Evolutionary conservation across 768 basidiomycete genomes (phyloP).

Genomic region (Royoungia palumana): DNA sequence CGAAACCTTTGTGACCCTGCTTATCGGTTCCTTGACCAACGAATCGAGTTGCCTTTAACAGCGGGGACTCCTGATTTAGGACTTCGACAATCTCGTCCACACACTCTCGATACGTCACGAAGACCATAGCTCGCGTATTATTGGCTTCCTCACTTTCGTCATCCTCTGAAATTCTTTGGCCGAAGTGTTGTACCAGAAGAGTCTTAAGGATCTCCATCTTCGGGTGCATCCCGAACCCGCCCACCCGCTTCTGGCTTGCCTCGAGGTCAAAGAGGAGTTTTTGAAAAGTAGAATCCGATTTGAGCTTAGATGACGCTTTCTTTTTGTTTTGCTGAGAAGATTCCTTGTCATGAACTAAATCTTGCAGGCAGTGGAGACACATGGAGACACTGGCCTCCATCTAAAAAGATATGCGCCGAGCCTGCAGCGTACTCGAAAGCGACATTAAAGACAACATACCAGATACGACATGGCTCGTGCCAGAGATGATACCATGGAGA

Average conservation of each 20-base stretch:
- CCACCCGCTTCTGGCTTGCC: slow-evolving; percentile 40
- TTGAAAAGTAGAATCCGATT: slow-evolving; percentile 57
- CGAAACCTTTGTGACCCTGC: slow-evolving; percentile 81
- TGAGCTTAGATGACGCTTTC: slow-evolving; percentile 41
- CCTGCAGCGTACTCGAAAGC: not conserved
- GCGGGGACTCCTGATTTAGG: slow-evolving; percentile 69
- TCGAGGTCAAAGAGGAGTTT: slow-evolving; percentile 68
- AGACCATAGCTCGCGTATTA: slow-evolving; percentile 85
- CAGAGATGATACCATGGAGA: slow-evolving; percentile 54
- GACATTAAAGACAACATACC: slow-evolving; percentile 41
- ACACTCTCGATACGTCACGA: slow-evolving; percentile 84
- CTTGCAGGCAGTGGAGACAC: slow-evolving; percentile 66
- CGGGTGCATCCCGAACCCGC: slow-evolving; percentile 70
- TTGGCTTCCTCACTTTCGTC: slow-evolving; percentile 29
- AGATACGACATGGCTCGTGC: slow-evolving; percentile 88
- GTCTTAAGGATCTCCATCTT: slow-evolving; percentile 85
- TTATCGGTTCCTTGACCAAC: slow-evolving; percentile 89
- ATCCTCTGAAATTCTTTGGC: slow-evolving; percentile 39
- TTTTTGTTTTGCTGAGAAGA: slow-evolving; percentile 32
- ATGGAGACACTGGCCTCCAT: slow-evolving; percentile 78
- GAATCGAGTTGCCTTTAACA: slow-evolving; percentile 81
- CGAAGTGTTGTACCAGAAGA: slow-evolving; percentile 78
- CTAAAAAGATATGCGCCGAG: slow-evolving; percentile 37
- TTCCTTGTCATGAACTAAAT: slow-evolving; percentile 42
- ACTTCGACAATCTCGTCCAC: slow-evolving; percentile 88